phyloP scores from a whole-genome alignment of 2,329 filamentous ascomycete genomes.

The Botrytis pseudocinerea region DNA sequence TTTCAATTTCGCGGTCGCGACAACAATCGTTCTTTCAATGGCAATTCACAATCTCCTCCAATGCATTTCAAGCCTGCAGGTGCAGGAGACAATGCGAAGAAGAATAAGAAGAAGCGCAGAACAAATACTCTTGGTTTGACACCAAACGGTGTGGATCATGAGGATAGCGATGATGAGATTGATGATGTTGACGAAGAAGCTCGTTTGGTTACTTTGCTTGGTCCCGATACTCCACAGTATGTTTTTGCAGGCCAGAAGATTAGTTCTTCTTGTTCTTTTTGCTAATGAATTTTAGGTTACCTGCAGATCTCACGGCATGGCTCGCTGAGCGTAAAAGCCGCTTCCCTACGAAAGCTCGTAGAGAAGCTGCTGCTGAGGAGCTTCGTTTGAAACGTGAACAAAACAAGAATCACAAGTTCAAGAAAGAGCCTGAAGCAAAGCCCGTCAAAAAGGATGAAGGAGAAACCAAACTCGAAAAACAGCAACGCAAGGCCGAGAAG shows the following conservation, averaged over 20 bases:
- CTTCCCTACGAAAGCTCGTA: constrained; percentile 75
- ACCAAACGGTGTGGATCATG: constrained; percentile 51
- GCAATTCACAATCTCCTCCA: constrained; percentile 23
- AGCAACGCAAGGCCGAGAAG: constrained; percentile 59
- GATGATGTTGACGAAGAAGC: constrained; percentile 66
- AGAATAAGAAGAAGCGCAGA: constrained; percentile 71
- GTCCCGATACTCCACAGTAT: constrained; percentile 42
- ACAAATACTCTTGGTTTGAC: constrained; percentile 72
- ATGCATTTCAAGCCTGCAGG: constrained; percentile 32
- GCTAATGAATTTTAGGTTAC: constrained; percentile 40
- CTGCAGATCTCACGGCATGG: constrained; percentile 75
- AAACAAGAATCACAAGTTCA: constrained; percentile 32
- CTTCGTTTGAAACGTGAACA: constrained; percentile 39
- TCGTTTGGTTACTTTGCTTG: constrained; percentile 43
- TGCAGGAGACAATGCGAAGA: constrained; percentile 44
- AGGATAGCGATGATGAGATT: constrained; percentile 62
- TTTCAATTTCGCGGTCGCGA: constrained; percentile 45
- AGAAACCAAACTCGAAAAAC: constrained; percentile 52
- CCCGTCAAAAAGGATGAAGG: constrained; percentile 51
- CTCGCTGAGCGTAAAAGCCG: constrained; percentile 76
- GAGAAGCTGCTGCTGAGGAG: constrained; percentile 62
- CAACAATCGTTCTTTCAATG: constrained; percentile 35
- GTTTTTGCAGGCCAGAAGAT: constrained; percentile 36
- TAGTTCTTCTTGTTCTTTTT: constrained; percentile 35
- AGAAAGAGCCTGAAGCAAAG: constrained; percentile 42